phyloP scores from a whole-genome alignment of 768 basidiomycete genomes.

The Xerocomellus amylosporus region DNA sequence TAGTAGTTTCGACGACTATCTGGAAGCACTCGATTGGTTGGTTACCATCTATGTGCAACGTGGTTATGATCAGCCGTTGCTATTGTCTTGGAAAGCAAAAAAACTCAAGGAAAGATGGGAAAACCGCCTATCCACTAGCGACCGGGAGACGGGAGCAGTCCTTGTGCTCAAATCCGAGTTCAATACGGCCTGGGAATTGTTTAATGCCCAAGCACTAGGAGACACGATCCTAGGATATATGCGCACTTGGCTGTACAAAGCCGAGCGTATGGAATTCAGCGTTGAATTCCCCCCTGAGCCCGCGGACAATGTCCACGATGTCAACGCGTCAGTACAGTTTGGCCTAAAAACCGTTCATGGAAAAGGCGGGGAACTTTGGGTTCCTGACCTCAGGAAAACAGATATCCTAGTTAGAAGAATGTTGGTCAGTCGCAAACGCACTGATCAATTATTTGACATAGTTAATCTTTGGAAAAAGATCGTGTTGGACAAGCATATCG shows the following conservation, averaged over 20 bases:
- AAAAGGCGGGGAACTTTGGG: no score
- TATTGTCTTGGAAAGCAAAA: background rate
- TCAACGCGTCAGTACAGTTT: no score
- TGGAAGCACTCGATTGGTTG: background rate
- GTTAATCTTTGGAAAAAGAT: background rate
- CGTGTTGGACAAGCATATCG: background rate
- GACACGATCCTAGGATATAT: background rate
- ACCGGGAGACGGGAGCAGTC: background rate
- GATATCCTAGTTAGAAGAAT: background rate
- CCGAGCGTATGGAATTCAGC: background rate
- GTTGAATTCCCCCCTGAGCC: background rate
- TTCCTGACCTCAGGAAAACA: background rate
- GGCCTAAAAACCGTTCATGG: no score
- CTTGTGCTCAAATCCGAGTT: background rate
- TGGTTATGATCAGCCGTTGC: background rate
- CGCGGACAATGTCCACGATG: no score
- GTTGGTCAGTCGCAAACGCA: background rate
- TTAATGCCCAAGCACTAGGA: rapidly evolving
- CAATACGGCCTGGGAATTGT: background rate
- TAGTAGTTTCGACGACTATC: background rate
- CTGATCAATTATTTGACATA: background rate
- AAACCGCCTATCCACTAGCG: background rate
- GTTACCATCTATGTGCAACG: background rate
- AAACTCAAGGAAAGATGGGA: background rate
- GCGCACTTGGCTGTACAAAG: background rate